Conservation (phyloP, 2,329 filamentous ascomycete species). For the Colletotrichum falcatum region DNA sequence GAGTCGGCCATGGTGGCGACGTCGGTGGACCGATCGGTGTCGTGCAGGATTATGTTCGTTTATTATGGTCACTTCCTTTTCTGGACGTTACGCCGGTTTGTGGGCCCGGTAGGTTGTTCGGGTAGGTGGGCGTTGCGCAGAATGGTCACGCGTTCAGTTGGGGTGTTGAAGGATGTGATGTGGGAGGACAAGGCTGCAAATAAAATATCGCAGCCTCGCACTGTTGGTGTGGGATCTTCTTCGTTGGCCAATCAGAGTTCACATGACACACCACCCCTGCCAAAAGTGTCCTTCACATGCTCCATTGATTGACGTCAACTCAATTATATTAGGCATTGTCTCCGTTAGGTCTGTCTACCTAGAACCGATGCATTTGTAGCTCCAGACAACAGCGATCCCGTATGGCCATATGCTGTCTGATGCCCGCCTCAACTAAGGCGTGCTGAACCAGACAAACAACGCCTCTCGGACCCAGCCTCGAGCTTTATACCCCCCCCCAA, state of each 20-base stretch:
- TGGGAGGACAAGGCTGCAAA: conserved; percentile 29
- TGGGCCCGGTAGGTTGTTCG: background rate
- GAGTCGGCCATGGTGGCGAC: conserved; percentile 73
- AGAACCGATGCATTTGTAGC: background rate
- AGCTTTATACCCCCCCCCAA: too few species aligned
- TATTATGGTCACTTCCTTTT: background rate
- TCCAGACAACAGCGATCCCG: background rate
- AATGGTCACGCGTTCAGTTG: background rate
- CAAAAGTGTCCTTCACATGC: conserved; percentile 3
- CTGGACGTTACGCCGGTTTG: background rate
- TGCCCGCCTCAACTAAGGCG: too few species aligned
- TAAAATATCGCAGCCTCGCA: conserved; percentile 36
- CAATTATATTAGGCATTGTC: background rate
- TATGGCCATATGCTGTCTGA: background rate
- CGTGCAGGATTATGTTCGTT: background rate
- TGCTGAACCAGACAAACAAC: background rate
- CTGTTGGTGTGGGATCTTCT: background rate
- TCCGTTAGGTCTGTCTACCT: background rate
- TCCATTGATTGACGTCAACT: background rate
- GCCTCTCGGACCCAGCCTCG: too few species aligned
- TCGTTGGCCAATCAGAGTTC: conserved; percentile 24
- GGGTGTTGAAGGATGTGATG: background rate
- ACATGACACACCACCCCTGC: conserved; percentile 7
- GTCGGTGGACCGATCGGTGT: conserved; percentile 2
- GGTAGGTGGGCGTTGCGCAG: background rate